These are phyloP conservation scores for Massariosphaeria phaeospora DNA, from an alignment of 495 filamentous ascomycete species.

Conservation along the genomic window DNA sequence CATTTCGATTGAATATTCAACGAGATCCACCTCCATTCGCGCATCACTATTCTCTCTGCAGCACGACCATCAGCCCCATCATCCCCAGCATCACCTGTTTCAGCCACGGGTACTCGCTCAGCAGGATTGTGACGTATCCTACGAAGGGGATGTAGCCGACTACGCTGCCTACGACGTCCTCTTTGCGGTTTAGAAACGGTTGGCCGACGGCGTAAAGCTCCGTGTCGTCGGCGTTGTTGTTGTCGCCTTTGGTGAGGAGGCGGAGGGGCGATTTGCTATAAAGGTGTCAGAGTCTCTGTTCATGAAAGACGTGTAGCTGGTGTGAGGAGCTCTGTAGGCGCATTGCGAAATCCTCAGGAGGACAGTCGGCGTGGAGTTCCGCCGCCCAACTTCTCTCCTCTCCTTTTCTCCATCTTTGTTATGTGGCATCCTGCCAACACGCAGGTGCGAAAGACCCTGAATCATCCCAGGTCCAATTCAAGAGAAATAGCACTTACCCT, in stretches of 20 bases:
- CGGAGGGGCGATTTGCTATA: slow-evolving; percentile 45
- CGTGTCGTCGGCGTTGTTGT: slow-evolving; percentile 90
- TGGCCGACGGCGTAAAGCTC: slow-evolving; percentile 85
- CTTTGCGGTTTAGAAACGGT: slow-evolving; percentile 71
- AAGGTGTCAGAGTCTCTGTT: neutral
- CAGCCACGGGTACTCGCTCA: slow-evolving; percentile 94
- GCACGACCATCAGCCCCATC: slow-evolving; percentile 90
- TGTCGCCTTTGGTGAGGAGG: slow-evolving; percentile 96
- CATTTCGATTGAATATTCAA: too few species aligned
- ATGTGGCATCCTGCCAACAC: slow-evolving; percentile 2
- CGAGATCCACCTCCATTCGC: too few species aligned
- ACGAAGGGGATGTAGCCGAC: slow-evolving; percentile 92
- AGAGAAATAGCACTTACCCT: slow-evolving; percentile 41
- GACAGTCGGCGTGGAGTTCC: too few species aligned
- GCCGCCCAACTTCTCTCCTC: too few species aligned
- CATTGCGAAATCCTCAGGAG: too few species aligned
- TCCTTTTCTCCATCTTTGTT: too few species aligned
- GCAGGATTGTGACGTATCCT: slow-evolving; percentile 94
- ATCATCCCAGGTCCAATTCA: too few species aligned
- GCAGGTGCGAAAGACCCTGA: slow-evolving; percentile 2
- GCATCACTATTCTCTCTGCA: slow-evolving; percentile 83
- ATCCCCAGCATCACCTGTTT: slow-evolving; percentile 90
- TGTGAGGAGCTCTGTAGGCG: neutral
- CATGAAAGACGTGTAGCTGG: slow-evolving; percentile 30
- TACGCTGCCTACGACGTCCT: slow-evolving; percentile 92